phyloP scores from a whole-genome alignment of 2,329 filamentous ascomycete genomes.

The Trichoderma harzianum region DNA sequence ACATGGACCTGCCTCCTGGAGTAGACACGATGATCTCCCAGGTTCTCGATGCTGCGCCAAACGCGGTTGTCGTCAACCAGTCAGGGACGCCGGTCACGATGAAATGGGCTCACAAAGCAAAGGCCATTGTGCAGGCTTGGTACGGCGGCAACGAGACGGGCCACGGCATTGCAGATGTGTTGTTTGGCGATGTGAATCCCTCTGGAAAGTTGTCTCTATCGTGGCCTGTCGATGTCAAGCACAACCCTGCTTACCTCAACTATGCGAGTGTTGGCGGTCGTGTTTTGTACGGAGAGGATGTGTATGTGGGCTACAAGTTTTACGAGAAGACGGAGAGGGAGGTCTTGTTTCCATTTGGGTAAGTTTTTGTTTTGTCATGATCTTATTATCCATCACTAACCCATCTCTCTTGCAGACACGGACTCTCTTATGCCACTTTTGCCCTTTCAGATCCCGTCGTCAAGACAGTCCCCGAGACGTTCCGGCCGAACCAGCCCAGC shows the following conservation, averaged over 20 bases:
- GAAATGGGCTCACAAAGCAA: neutral
- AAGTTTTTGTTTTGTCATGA: too few species aligned
- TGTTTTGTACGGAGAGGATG: constrained; percentile 3
- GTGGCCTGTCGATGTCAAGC: neutral
- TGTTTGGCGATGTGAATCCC: neutral
- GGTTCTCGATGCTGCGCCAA: neutral
- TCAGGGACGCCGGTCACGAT: constrained; percentile 1
- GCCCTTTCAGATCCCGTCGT: neutral
- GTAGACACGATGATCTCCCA: neutral
- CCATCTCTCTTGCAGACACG: neutral
- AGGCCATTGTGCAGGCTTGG: neutral
- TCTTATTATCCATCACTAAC: neutral
- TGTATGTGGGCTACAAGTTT: constrained; percentile 2
- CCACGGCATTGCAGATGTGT: neutral
- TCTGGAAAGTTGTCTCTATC: neutral
- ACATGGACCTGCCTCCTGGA: neutral
- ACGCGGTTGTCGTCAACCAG: neutral
- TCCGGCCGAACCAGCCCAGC: neutral
- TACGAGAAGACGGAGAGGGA: constrained; percentile 1
- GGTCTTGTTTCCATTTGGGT: constrained; percentile 2
- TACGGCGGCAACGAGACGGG: constrained; percentile 2
- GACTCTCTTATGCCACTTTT: neutral
- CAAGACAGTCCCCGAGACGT: neutral
- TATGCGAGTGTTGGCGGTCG: neutral
- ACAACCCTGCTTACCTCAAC: constrained; percentile 1